A percentile compares a stretch with the other conserved stretches of the same genome.
Evolutionary conservation across 2,329 filamentous ascomycete genomes (phyloP).

Genomic region (Capronia coronata): DNA sequence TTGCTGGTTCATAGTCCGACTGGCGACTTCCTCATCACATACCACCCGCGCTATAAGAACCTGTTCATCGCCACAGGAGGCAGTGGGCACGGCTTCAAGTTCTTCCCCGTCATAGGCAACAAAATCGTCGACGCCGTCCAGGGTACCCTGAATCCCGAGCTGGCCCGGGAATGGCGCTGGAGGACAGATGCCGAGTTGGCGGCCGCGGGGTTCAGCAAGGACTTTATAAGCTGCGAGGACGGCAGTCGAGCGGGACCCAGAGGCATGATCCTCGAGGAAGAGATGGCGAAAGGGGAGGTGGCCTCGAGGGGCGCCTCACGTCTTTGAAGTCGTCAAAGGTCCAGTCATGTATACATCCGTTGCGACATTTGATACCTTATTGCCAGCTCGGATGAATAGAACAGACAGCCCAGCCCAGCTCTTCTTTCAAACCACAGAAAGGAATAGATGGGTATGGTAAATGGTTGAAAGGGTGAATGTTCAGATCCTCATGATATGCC

Average conservation of each 20-base stretch:
- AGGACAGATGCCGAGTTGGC: slow-evolving; percentile 21
- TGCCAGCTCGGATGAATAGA: background rate
- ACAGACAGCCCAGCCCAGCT: too few species aligned
- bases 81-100: slow-evolving; percentile 59
- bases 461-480: too few species aligned
- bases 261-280: slow-evolving; percentile 39
- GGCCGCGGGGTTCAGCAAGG: slow-evolving; percentile 15
- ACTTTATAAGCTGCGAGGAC: slow-evolving; percentile 31
- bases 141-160: slow-evolving; percentile 38
- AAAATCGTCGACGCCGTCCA: slow-evolving; percentile 45
- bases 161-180: slow-evolving; percentile 42
- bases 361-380: too few species aligned
- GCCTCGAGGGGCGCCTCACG: background rate
- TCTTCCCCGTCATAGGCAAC: slow-evolving; percentile 58
- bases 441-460: too few species aligned
- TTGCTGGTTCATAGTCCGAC: slow-evolving; percentile 47
- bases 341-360: background rate
- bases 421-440: too few species aligned
- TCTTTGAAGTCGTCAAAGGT: background rate
- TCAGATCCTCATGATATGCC: too few species aligned
- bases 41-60: slow-evolving; percentile 53
- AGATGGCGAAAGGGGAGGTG: slow-evolving; percentile 27
- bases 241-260: slow-evolving; percentile 38
- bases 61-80: slow-evolving; percentile 49
- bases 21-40: slow-evolving; percentile 64